Evolutionary conservation across 2,329 filamentous ascomycete species (phyloP), one percentile per base, ranked within the genome.

Genomic region (Penicillium italicum): DNA sequence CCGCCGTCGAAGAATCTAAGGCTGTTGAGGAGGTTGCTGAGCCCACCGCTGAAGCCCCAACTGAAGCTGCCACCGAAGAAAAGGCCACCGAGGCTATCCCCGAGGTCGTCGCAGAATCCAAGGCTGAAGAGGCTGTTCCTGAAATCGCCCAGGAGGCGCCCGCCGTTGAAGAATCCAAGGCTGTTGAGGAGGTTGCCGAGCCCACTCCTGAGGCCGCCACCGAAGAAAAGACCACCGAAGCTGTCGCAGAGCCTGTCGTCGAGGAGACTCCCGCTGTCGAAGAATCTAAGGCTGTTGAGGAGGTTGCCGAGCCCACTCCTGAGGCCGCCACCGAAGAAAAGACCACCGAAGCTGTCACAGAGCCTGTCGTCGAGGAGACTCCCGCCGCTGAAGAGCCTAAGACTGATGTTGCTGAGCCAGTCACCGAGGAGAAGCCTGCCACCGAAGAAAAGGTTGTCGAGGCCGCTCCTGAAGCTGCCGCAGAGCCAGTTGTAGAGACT

Each of bases 231-330:
- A 3, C 34, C 8, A 16, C 20, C 30, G 51, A 54, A 22, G 36
- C 57, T n/a, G 18, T 50, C 55, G 11, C 45, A 31, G 54, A 53
- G n/a, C n/a, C n/a, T n/a, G n/a, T 37, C 9, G 36, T 31, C 3
- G 41, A 55, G n/a, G 60, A 63, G 55, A 33, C 24, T 3, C 24
- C 62, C 12, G 33, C 55, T 28, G 33, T 47, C 5, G 59, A 62
- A 22, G 30, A 40, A 42, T 24, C 34, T 5, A 43, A 37, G 18
- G 24, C 12, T 4, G 18, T 10, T 12, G 50, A 48, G 24, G 26
- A 26, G 12, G 33, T 36, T 30, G 24, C 14, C 0, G 28, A 37
- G 36, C 18, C 42, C 2, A 26, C 36, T 20, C 31, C 33, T 2
- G 53, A 57, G 12, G 10, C 43, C 38, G 54, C 34, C 5, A 47